A percentile compares a stretch with the other conserved stretches of the same genome.
These are phyloP conservation scores for Borovskyia barvae DNA, from an alignment of 208 protist genomes.

Conservation along the genomic window DNA sequence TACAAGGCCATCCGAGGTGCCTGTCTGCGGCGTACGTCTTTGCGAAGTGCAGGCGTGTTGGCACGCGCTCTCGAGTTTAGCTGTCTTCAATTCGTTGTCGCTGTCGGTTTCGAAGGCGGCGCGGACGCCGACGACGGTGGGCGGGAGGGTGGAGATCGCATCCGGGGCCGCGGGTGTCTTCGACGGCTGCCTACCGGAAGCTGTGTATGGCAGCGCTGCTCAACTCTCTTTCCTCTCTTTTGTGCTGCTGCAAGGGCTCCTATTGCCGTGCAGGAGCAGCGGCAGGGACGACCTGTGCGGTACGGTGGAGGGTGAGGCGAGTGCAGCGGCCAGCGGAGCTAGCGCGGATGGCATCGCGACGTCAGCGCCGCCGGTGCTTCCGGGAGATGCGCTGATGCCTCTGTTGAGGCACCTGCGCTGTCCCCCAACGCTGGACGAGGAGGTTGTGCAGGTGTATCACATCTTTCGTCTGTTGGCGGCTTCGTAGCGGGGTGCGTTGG, in stretches of 20 bases:
- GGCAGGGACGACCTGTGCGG: neutral
- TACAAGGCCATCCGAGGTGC: no score
- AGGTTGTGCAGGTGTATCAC: neutral
- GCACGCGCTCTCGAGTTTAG: constrained; percentile 17
- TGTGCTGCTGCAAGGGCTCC: neutral
- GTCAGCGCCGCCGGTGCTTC: neutral
- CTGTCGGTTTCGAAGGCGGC: neutral
- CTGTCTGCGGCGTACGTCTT: neutral
- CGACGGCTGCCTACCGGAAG: constrained; percentile 6
- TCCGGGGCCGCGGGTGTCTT: constrained; percentile 1
- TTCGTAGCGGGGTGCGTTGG: no score
- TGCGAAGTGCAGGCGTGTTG: constrained; percentile 15
- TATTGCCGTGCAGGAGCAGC: neutral
- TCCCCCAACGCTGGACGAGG: neutral
- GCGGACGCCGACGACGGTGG: neutral
- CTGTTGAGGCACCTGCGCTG: neutral
- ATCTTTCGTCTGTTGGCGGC: neutral
- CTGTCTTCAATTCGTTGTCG: constrained; percentile 8
- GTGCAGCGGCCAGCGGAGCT: neutral
- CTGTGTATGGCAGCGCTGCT: constrained; percentile 7
- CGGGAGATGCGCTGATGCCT: neutral
- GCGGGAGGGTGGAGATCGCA: neutral
- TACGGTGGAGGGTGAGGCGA: neutral
- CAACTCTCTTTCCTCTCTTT: neutral
- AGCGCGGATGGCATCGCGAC: neutral